Evolutionary conservation across 2,329 filamentous ascomycete species (phyloP).

Genomic region (Paecilomyces dactylethromorphus): DNA sequence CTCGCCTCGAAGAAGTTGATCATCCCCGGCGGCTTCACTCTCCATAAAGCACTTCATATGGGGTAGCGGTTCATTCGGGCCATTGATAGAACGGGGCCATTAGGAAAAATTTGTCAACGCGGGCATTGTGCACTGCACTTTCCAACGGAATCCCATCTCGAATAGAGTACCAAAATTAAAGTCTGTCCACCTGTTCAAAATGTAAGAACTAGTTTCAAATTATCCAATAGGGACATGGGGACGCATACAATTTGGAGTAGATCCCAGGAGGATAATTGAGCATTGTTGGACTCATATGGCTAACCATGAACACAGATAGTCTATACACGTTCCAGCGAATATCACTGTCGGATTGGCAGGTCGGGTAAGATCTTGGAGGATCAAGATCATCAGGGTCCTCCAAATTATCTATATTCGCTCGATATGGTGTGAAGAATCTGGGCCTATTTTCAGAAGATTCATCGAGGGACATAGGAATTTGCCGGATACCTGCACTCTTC

Average conservation of each 20-base stretch:
- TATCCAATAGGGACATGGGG: not conserved
- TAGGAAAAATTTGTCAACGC: not conserved
- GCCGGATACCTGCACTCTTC: not conserved
- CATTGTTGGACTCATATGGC: not conserved
- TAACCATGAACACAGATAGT: not conserved
- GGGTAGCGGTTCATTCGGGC: constrained; percentile 1
- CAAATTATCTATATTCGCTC: not conserved
- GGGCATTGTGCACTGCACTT: not conserved
- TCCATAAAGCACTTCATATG: constrained; percentile 8
- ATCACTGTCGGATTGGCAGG: not conserved
- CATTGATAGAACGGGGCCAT: not conserved
- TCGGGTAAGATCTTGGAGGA: not conserved
- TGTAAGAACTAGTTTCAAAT: not conserved
- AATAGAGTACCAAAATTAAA: constrained; percentile 4
- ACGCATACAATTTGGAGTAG: not conserved
- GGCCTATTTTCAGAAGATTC: not conserved
- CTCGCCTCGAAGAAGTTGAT: constrained; percentile 7
- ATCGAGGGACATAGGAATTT: not conserved
- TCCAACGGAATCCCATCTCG: constrained; percentile 1
- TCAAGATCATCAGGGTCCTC: not conserved
- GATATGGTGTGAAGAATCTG: not conserved
- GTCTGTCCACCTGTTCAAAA: constrained; percentile 1
- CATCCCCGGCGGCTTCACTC: constrained; percentile 3
- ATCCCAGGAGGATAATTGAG: not conserved
- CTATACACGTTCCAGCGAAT: too few relatives aligned